Conservation (phyloP, 345 rosid genomes). For the Salix purpurea region DNA sequence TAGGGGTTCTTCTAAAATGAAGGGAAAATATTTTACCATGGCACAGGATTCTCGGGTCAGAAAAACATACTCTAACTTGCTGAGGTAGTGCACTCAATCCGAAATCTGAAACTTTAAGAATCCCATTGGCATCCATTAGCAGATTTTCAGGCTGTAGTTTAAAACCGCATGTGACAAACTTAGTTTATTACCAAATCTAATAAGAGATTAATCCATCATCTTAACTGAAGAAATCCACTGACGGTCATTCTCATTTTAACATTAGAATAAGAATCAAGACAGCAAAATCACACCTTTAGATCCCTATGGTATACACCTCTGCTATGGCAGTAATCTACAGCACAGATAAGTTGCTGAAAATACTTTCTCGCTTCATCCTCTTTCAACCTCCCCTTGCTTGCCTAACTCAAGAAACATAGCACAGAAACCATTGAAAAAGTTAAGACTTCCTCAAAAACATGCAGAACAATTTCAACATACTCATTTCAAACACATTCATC, state of each 20-base stretch:
- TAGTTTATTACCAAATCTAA: not conserved
- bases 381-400: conserved; percentile 85
- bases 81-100: conserved; percentile 98
- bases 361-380: conserved; percentile 95
- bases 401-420: conserved; percentile 35
- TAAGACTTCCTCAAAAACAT: not conserved
- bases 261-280: not conserved
- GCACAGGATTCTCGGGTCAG: not conserved
- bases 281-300: conserved; percentile 58
- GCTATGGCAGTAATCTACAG: conserved; percentile 96
- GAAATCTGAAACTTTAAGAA: conserved; percentile 91
- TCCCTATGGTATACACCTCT: conserved; percentile 95
- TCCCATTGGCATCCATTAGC: conserved; percentile 80
- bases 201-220: not conserved
- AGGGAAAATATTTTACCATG: not conserved
- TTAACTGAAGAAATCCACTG: not conserved
- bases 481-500: conserved; percentile 7
- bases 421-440: conserved; percentile 8
- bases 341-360: conserved; percentile 94
- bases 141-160: conserved; percentile 87
- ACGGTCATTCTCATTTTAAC: not conserved
- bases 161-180: conserved; percentile 8
- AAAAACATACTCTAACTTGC: conserved; percentile 84
- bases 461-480: not conserved
- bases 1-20: not conserved